Base-by-base conservation (phyloP, 345 rosid genomes). In the Pelargonium nanum region DNA sequence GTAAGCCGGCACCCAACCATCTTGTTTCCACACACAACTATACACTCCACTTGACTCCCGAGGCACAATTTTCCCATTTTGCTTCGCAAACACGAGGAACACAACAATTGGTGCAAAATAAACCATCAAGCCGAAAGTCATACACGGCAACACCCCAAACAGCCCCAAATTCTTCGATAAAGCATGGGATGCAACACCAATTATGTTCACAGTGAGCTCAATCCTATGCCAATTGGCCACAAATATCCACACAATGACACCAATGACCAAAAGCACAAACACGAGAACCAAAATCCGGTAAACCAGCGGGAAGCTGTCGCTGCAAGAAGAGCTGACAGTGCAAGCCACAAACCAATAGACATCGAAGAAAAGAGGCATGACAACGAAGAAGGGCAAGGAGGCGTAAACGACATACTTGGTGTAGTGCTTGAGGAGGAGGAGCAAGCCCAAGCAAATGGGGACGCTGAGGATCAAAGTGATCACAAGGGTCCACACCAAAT, bases 301-400 rank as follows among this genome's bases (percentile, higher is more conserved):
- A 19, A 50, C 82, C 68, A 89, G 62, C 54, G 98, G 91, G 56
- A 89, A 76, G 3, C 84, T 71, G 17, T 76, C 77, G 26, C 84
- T 76, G 54, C 97, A 92, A 67, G 88, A 77, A 25, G 93, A 76
- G 60, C 78, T 77, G 56, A 87, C 57, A 40, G 88, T 84, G 71
- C 98, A 92, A 17, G 94, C 91, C 40, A 85, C 91, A 40, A 92
- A 92, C 98, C 97, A 92, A 53, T 89, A 92, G 50, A 92, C 68
- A 65, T 92, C 79, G 58, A 92, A 78, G 63, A 89, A 84, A 28
- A 84, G 30, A 0, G 95, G 98, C 40, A 89, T 58, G 22, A 87
- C 13, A 55, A 92, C 65, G 45, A 92, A 81, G 78, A 89, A 85
- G 52, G 98, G 97, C 44, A 92, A 82, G 1, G 80, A 82, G 54